A percentile compares a stretch with the other conserved stretches of the same genome.
These are phyloP conservation scores for Hypomontagnella submonticulosa DNA, from an alignment of 495 filamentous ascomycete species.

Conservation along the genomic window DNA sequence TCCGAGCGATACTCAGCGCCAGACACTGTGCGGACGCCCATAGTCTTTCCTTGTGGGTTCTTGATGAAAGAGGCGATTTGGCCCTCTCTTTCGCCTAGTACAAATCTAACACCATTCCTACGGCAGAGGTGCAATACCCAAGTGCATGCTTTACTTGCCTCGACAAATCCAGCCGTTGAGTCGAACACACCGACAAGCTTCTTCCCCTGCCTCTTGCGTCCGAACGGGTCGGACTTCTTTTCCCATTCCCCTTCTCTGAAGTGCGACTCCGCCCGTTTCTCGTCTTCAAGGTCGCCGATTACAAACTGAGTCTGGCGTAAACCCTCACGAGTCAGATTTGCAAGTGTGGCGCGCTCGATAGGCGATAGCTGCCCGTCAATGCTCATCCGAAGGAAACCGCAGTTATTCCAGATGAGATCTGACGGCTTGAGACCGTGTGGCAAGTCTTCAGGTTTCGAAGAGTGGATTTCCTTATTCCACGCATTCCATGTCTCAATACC, in stretches of 20 bases:
- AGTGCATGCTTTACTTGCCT: conserved; percentile 54
- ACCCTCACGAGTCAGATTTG: conserved; percentile 16
- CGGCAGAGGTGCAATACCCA: conserved; percentile 51
- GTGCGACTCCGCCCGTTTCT: conserved; percentile 44
- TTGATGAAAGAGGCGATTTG: conserved; percentile 26
- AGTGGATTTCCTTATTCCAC: conserved; percentile 53
- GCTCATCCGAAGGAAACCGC: conserved; percentile 26
- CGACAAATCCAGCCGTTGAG: conserved; percentile 49
- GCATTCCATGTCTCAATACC: conserved; percentile 49
- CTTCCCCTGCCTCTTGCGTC: conserved; percentile 24
- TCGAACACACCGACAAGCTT: conserved; percentile 49
- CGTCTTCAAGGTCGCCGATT: conserved; percentile 33
- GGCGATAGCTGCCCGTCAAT: conserved; percentile 15
- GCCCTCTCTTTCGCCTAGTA: conserved; percentile 40
- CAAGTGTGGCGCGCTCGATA: conserved; percentile 17
- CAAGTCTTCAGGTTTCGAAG: conserved; percentile 17
- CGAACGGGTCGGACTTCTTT: conserved; percentile 26
- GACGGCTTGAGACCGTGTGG: conserved; percentile 24
- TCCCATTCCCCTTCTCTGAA: conserved; percentile 41
- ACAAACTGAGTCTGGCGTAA: conserved; percentile 44
- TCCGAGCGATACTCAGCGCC: conserved; percentile 41
- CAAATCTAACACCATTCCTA: conserved; percentile 46
- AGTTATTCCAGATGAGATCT: conserved; percentile 32
- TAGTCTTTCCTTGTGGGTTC: background rate
- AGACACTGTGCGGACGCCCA: conserved; percentile 47